Evolutionary conservation across 129 eudicot species (phyloP), one percentile per base, ranked within the genome.

Genomic region (Cynara cardunculus): DNA sequence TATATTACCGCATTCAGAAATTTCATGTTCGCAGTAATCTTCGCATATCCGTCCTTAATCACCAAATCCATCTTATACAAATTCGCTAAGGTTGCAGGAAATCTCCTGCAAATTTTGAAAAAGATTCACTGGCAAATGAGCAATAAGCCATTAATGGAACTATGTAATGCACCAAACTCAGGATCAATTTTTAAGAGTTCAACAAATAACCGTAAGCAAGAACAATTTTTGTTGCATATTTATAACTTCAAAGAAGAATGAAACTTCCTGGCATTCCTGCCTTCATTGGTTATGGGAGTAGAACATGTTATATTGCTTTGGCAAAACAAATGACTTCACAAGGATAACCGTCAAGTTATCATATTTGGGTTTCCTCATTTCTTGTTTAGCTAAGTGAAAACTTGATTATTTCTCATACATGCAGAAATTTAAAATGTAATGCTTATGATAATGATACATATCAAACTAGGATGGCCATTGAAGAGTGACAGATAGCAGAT

Each of bases 11-110:
- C 83, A 53, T 87, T 90, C 30, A 94, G 86, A 56, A 88, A 81
- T 61, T 88, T 90, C 87, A 94, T n/a, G 26, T 69, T 83, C 49
- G 96, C 96, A 18, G 94, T 84, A 78, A 92, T 78, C 76, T 81
- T 90, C n/a, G 89, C 88, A 84, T 81, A 87, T 68, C 94, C 91
- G 64, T 94, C 97, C 90, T 90, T 92, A 30, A 94, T 82, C 87
- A 88, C 85, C 78, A 88, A 67, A 87, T 91, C 96, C 89, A 94
- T 82, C 81, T 90, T 91, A 66, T 89, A 83, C 77, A 94, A 83
- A 87, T 78, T 91, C 26, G 87, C 91, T 82, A 94, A 77, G 21
- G 88, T 81, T 6, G 90, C 70, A 62, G 95, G 95, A 81, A 88
- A 88, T 59, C 97, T 89, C 97, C 98, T 93, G 90, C 89, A 82